Evolutionary conservation across 768 basidiomycete species (phyloP), one percentile per base, ranked within the genome.

Genomic region (Collybiopsis luxurians): DNA sequence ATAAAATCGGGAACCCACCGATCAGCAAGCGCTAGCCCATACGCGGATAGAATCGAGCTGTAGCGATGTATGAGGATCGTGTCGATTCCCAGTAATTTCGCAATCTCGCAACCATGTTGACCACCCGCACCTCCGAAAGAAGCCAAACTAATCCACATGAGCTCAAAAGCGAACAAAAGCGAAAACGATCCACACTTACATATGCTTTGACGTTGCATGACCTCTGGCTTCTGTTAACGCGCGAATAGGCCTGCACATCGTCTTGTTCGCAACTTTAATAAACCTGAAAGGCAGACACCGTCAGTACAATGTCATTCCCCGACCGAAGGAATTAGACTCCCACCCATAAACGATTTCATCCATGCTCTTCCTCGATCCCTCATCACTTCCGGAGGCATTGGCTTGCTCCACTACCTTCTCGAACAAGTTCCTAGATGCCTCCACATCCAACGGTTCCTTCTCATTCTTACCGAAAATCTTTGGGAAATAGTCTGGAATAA

Each of bases 201-300:
- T 71, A 65, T 97, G 95, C 61, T 85, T 86, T 1, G 84, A 80
- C 0, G 90, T 90, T 2, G 91, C 87, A 69, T 92, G 83, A 24
- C 95, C 95, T 43, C 90, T 77, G 1, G 93, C 92, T 69, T 97
- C 95, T 0, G 95, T 97, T 61, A 96, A 70, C 1, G 92, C 86
- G 2, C 95, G 85, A 56, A 98, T 96, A 7, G 95, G 95, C 46
- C 95, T 76, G 61, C 87, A 90, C 95, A 98, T 98, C 0, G 92
- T 95, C 75, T 98, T 95, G 63, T 97, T 97, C 9, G 95, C 95
- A 10, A 96, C 94, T 66, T 95, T 92, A 73, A 98, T 89, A 71
- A 95, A 97, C 4, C 94, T 92, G 48, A 4, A n/a, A 4, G 42
- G 17, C 24, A 58, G 53, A 39, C 19, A 30, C 12, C 2, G 30